Base-by-base conservation (phyloP, 208 protist species). In the Lotmaria passim region DNA sequence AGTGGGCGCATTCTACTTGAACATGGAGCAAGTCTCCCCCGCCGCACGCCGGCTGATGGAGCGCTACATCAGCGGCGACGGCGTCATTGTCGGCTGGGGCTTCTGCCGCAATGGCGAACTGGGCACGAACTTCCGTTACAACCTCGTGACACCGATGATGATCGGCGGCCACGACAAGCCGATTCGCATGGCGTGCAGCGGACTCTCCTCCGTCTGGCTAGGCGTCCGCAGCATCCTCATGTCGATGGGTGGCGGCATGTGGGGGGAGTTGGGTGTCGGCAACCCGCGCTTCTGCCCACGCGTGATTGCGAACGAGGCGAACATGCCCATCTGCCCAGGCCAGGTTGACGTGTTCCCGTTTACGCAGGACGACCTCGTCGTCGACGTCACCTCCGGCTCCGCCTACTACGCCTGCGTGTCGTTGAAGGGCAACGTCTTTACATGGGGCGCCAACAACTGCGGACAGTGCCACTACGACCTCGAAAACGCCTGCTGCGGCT, bases 361-460 rank as follows among this genome's bases (percentile, higher is more conserved):
- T 63, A 53, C 68, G 23, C 46, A 58, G 39, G 66, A 78, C n/a
- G 81, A 91, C 53, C 62, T 85, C 21, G 44, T 92, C 14, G 78
- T 92, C 2, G 81, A 90, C 50, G 82, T 92, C 6, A 64, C 67
- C 24, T 81, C 78, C 47, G 85, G 90, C 23, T 89, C 73, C 57
- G 74, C 78, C 17, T 95, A 83, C 78, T 79, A 87, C 67, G 81
- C 75, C 23, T 74, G 72, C 36, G 53, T 93, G 15, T 83, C 85
- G 1, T 43, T 76, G 11, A 75, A 77, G 36, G 90, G 86, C 26
- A 79, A 81, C 38, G 61, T 93, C 30, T 84, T 85, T 48, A 69
- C 85, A 39, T 93, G 90, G 87, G 90, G 86, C 4, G 78, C 85
- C 39, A 94, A 94, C 72, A 89, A 90, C 65, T 91, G 85, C 39